Percentiles rank a stretch among this genome's conserved stretches.
Conservation (phyloP, 805 yeast species). For the Ogataea pini region DNA sequence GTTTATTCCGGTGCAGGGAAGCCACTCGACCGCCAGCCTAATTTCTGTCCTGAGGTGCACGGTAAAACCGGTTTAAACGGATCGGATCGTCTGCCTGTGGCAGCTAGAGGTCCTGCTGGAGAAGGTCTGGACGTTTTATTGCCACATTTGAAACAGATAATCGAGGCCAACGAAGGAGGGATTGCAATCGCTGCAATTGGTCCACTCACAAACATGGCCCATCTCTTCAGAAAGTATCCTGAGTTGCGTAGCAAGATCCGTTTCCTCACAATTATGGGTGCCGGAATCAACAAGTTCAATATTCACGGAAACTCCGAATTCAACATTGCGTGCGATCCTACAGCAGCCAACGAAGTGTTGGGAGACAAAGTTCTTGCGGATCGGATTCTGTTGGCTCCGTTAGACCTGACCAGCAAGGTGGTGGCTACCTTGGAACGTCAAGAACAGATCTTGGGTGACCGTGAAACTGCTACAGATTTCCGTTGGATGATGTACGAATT, state of each 20-base stretch:
- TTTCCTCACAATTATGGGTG: slow-evolving; percentile 76
- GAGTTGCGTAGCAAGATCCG: slow-evolving; percentile 49
- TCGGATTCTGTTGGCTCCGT: slow-evolving; percentile 58
- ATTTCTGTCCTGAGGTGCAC: slow-evolving; percentile 63
- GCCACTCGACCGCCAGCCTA: slow-evolving; percentile 55
- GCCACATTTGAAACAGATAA: slow-evolving; percentile 24
- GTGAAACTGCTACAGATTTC: slow-evolving; percentile 40
- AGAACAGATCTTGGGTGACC: slow-evolving; percentile 37
- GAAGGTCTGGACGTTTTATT: slow-evolving; percentile 23
- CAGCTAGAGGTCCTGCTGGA: slow-evolving; percentile 33
- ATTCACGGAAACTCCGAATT: slow-evolving; percentile 58
- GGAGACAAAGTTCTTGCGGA: slow-evolving; percentile 45
- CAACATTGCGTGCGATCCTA: slow-evolving; percentile 74
- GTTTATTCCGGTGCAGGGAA: slow-evolving; percentile 65
- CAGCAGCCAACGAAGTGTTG: slow-evolving; percentile 65
- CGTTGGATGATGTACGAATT: slow-evolving; percentile 57
- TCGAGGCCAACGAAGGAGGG: slow-evolving; percentile 42
- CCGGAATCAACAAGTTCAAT: slow-evolving; percentile 43
- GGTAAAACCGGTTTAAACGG: slow-evolving; percentile 81
- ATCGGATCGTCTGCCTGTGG: slow-evolving; percentile 55
- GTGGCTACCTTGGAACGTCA: slow-evolving; percentile 48
- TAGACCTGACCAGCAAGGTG: slow-evolving; percentile 71
- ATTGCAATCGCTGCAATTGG: slow-evolving; percentile 74
- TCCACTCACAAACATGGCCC: slow-evolving; percentile 70
- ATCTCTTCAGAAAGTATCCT: slow-evolving; percentile 56